Conservation (phyloP, 2,329 filamentous ascomycete species). For the Xylaria sp. region DNA sequence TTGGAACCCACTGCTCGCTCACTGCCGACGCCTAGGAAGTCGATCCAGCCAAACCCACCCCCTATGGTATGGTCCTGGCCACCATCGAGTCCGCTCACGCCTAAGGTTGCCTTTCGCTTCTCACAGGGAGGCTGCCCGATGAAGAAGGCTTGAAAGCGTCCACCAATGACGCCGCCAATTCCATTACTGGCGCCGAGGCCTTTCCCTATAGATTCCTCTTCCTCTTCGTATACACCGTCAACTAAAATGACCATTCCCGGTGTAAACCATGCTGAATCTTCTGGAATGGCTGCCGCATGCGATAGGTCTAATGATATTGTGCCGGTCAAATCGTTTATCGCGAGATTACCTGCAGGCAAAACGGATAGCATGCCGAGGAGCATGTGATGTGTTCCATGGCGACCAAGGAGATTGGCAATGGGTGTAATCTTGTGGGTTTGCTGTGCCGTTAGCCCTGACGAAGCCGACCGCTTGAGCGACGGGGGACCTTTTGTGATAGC, state of each 20-base stretch:
- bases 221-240: conserved; percentile 96
- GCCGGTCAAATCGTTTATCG: conserved; percentile 87
- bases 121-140: conserved; percentile 93
- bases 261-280: conserved; percentile 89
- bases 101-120: conserved; percentile 80
- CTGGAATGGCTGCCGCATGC: conserved; percentile 82
- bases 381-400: conserved; percentile 85
- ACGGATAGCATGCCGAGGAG: conserved; percentile 84
- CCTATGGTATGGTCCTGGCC: conserved; percentile 71
- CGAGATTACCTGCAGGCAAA: conserved; percentile 82
- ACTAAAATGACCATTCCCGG: conserved; percentile 96
- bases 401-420: conserved; percentile 78
- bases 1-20: conserved; percentile 83
- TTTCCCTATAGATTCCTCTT: conserved; percentile 76
- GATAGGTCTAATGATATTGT: conserved; percentile 86
- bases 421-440: conserved; percentile 89
- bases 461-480: conserved; percentile 67
- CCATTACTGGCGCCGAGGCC: conserved; percentile 80
- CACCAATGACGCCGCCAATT: conserved; percentile 90
- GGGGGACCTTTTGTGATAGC: conserved; percentile 66
- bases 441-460: conserved; percentile 61
- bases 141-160: conserved; percentile 88
- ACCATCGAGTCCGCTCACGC: conserved; percentile 70
- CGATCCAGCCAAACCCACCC: conserved; percentile 94
- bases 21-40: conserved; percentile 91